These are phyloP conservation scores for Amanita pallidorosea DNA, from an alignment of 768 basidiomycete genomes.

Conservation along the genomic window DNA sequence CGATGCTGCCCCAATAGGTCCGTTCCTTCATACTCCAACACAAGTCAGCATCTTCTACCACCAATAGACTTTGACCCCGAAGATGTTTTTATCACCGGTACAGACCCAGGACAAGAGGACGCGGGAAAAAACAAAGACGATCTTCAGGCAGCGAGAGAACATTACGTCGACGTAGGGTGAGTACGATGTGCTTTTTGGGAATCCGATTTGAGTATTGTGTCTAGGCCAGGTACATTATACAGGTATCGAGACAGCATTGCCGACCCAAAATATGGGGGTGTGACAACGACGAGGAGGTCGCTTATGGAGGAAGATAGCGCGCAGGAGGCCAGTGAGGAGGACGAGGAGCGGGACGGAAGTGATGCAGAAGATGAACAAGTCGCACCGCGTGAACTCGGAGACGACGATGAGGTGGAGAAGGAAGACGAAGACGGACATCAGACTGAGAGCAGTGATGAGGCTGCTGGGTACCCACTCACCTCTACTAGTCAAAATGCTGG, in stretches of 20 bases:
- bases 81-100: conserved; percentile 44
- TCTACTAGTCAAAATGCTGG: too few relatives aligned
- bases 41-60: conserved; percentile 5
- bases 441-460: background rate
- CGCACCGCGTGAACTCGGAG: conserved; percentile 6
- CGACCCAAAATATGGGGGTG: conserved; percentile 74
- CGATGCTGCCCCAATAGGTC: conserved; percentile 61
- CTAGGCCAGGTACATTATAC: conserved; percentile 60
- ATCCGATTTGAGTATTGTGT: background rate
- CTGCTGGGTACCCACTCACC: background rate
- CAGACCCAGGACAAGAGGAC: conserved; percentile 27
- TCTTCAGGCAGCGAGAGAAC: conserved; percentile 40
- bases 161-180: conserved; percentile 83
- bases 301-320: conserved; percentile 35
- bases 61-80: conserved; percentile 66
- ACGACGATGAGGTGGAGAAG: conserved; percentile 9
- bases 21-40: conserved; percentile 11
- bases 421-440: conserved; percentile 6
- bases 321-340: conserved; percentile 12
- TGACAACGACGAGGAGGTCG: conserved; percentile 50
- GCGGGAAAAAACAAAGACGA: conserved; percentile 20
- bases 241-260: conserved; percentile 49
- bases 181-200: conserved; percentile 11
- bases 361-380: conserved; percentile 8
- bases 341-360: conserved; percentile 12